Base-by-base conservation (phyloP, 2,329 filamentous ascomycete species). In the Colletotrichum tropicicola region DNA sequence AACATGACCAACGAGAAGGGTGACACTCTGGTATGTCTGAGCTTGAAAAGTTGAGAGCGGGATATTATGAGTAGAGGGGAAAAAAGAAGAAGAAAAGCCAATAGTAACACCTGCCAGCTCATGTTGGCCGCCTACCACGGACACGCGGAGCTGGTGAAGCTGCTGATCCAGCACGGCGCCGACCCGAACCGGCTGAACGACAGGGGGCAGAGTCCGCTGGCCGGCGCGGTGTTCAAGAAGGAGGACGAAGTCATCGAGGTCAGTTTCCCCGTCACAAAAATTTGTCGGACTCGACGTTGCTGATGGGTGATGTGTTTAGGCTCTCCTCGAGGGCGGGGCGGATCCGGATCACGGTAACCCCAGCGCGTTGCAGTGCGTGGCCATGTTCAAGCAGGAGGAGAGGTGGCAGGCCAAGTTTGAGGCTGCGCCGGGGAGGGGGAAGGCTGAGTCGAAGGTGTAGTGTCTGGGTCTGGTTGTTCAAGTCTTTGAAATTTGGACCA, bases 91-190 rank as follows among this genome's bases (percentile, higher is more conserved):
- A n/a, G n/a, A n/a, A n/a, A n/a, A n/a, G n/a, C n/a, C n/a, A n/a
- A n/a, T n/a, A n/a, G n/a, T n/a, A n/a, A n/a, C n/a, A n/a, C n/a
- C n/a, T 4, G 1, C 5, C 53, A 88, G 86, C 80, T 93, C 64
- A 93, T 93, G 91, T 84, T 93, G 1, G 87, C 90, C 0, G 84
- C 89, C 0, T 93, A 93, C 70, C 85, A 92, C 69, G 90, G 90
- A 10, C 88, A 92, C 58, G 81, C 84, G 2, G 80, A 85, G 0
- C 82, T 91, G 0, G 88, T 90, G 25, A 80, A 79, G 48, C 79
- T 91, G 63, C 82, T 93, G 10, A 74, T 92, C 1, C 78, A 85
- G 27, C 81, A 87, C 63, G 88, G 89, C 2, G 89, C 89, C 1
- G 89, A 92, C 70, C 83, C 89, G 0, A 92, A 93, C 74, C 80